phyloP scores from a whole-genome alignment of 176 grass and related monocot species.

The Lolium rigidum region DNA sequence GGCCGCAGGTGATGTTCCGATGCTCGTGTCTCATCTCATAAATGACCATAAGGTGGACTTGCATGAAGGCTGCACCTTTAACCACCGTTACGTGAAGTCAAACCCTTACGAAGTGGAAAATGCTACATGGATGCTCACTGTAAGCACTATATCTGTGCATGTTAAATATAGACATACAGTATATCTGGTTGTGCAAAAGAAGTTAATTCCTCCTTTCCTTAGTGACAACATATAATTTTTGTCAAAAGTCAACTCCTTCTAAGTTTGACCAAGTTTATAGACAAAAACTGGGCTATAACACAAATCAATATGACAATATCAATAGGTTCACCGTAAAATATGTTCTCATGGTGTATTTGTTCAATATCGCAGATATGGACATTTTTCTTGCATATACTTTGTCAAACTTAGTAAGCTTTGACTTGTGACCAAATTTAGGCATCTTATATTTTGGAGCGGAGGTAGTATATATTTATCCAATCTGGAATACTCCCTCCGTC shows the following conservation, averaged over 20 bases:
- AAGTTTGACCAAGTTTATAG: not conserved
- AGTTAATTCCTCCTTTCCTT: no score
- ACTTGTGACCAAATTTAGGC: not conserved
- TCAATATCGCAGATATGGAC: not conserved
- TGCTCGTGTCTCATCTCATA: constrained; percentile 76
- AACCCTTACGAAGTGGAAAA: constrained; percentile 78
- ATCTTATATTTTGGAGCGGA: not conserved
- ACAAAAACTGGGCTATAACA: not conserved
- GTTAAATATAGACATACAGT: constrained; percentile 12
- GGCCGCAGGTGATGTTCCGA: constrained; percentile 63
- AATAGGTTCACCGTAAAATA: not conserved
- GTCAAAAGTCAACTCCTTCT: no score
- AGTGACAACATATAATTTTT: no score
- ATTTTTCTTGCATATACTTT: not conserved
- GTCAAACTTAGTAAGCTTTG: not conserved
- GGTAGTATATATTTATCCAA: not conserved
- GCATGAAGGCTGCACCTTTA: constrained; percentile 88
- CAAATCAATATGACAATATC: not conserved
- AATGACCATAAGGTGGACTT: constrained; percentile 89
- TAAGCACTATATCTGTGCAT: constrained; percentile 46
- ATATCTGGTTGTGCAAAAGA: not conserved
- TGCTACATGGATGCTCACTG: constrained; percentile 90
- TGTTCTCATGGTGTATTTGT: not conserved
- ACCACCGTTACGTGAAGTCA: constrained; percentile 87
- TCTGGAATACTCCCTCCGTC: not conserved